phyloP scores from a whole-genome alignment of 352 stramenopile species.

The Pythium aquatile region DNA sequence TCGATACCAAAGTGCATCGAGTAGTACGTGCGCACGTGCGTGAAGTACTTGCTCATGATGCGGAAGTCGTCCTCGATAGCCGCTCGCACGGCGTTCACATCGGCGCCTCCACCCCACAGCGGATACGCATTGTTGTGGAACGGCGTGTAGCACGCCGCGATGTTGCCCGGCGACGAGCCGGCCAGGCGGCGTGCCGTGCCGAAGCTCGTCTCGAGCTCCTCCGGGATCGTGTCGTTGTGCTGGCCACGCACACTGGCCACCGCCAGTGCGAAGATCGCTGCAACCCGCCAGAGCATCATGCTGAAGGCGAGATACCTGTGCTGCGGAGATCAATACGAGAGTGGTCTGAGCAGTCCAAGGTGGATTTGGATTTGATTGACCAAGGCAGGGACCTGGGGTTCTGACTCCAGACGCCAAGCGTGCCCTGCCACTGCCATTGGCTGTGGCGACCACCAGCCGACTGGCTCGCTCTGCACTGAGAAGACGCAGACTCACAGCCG shows the following conservation, averaged over 20 bases:
- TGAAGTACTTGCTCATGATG: slow-evolving; percentile 45
- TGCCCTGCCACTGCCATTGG: not conserved
- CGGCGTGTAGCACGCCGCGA: slow-evolving; percentile 52
- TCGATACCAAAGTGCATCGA: slow-evolving; percentile 50
- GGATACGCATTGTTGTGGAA: slow-evolving; percentile 59
- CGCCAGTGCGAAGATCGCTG: not conserved
- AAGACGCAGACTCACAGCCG: not conserved
- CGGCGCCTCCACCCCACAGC: slow-evolving; percentile 22
- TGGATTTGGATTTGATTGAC: not conserved
- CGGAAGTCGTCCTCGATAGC: slow-evolving; percentile 43
- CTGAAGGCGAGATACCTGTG: not conserved
- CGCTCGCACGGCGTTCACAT: slow-evolving; percentile 9
- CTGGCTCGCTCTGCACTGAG: slow-evolving; percentile 1
- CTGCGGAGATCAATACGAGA: not conserved
- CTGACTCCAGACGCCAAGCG: not conserved
- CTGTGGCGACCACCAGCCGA: not conserved
- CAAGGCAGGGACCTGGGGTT: not conserved
- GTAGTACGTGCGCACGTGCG: slow-evolving; percentile 61
- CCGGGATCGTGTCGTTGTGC: not conserved
- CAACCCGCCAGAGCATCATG: slow-evolving; percentile 3
- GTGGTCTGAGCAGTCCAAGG: not conserved
- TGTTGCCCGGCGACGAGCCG: slow-evolving; percentile 19
- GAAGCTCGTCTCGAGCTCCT: not conserved
- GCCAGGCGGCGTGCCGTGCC: not conserved
- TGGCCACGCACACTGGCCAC: not conserved